These are phyloP conservation scores for Begonia masoniana DNA, from an alignment of 306 rosid species.

Conservation along the genomic window DNA sequence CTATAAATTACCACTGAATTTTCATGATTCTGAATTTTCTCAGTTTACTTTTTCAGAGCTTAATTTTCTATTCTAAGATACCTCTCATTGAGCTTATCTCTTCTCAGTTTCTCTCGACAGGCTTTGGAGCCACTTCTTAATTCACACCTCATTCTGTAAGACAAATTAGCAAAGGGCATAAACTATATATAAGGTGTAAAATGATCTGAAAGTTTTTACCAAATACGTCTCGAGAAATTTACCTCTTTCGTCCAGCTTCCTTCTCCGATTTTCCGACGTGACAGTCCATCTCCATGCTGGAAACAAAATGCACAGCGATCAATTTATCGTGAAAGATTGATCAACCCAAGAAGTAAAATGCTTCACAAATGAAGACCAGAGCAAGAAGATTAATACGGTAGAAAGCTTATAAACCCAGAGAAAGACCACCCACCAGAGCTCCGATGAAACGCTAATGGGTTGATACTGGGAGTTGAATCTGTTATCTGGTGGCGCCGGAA, in stretches of 20 bases:
- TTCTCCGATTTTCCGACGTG: constrained; percentile 28
- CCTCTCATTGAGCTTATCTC: constrained; percentile 73
- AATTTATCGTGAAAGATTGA: not conserved
- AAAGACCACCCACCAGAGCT: constrained; percentile 29
- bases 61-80: constrained; percentile 3
- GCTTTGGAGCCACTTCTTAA: constrained; percentile 50
- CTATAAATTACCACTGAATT: constrained; percentile 15
- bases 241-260: constrained; percentile 16
- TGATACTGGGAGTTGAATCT: constrained; percentile 41
- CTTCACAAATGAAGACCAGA: not conserved
- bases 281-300: constrained; percentile 48
- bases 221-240: not conserved
- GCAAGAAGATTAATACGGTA: too few relatives aligned
- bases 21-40: constrained; percentile 7
- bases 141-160: constrained; percentile 43
- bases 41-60: too few relatives aligned
- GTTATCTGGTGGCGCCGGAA: constrained; percentile 24
- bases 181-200: not conserved
- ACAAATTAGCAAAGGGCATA: not conserved
- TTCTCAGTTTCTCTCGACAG: constrained; percentile 61
- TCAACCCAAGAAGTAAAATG: constrained; percentile 7
- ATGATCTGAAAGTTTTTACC: not conserved
- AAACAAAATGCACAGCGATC: constrained; percentile 11
- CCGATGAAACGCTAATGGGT: constrained; percentile 21
- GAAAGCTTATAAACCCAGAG: not conserved